phyloP scores from a whole-genome alignment of 768 basidiomycete species.

The Inosperma sp. region DNA sequence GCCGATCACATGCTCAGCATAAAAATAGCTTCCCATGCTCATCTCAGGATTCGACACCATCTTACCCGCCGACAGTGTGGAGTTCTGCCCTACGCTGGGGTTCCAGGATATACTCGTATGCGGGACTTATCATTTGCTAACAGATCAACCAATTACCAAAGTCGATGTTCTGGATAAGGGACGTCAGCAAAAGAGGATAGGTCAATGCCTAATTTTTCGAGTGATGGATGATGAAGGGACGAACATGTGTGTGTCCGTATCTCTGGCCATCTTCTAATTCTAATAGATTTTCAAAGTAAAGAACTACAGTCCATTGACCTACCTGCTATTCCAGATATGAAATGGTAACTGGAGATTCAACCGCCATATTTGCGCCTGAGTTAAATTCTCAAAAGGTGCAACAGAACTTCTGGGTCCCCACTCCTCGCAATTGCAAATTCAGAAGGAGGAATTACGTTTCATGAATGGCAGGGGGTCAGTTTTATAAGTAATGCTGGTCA shows the following conservation, averaged over 20 bases:
- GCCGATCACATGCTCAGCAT: not conserved
- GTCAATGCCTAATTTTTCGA: conserved; percentile 70
- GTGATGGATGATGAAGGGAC: conserved; percentile 30
- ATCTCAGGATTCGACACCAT: conserved; percentile 49
- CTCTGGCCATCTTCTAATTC: not conserved
- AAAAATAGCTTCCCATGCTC: not conserved
- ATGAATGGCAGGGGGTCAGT: conserved; percentile 42
- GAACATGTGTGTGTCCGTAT: conserved; percentile 32
- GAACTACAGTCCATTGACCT: conserved; percentile 65
- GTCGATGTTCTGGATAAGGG: conserved; percentile 4
- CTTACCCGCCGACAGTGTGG: conserved; percentile 86
- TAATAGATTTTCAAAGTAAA: conserved; percentile 30
- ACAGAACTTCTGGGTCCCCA: conserved; percentile 40
- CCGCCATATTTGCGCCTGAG: not conserved
- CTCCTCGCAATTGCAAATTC: conserved; percentile 78
- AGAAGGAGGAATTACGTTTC: conserved; percentile 69
- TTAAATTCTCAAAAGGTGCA: conserved; percentile 41
- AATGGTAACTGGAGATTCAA: too few species aligned
- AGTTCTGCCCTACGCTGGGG: conserved; percentile 76
- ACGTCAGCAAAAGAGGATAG: conserved; percentile 42
- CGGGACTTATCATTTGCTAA: conserved; percentile 89
- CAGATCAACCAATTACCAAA: conserved; percentile 28
- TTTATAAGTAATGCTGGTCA: not conserved
- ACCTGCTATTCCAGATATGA: conserved; percentile 88
- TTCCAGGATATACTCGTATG: conserved; percentile 68